phyloP scores from a whole-genome alignment of 148 eudicot species.

The Rhododendron molle region DNA sequence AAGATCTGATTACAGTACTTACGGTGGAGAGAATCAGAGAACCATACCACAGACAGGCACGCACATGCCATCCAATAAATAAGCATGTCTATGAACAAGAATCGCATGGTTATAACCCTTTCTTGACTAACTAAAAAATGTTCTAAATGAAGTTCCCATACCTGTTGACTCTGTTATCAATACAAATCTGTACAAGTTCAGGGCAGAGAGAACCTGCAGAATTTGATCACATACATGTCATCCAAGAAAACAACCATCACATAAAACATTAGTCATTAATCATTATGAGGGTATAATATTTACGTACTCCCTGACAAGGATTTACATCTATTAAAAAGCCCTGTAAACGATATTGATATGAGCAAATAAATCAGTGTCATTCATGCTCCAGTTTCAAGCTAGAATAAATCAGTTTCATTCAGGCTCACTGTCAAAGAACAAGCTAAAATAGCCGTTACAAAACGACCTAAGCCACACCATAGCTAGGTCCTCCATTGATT shows the following conservation, averaged over 20 bases:
- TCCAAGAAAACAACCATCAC: neutral
- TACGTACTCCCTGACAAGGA: neutral
- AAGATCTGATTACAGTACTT: neutral
- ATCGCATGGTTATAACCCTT: neutral
- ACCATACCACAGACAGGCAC: neutral
- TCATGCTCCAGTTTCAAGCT: neutral
- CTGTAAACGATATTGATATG: neutral
- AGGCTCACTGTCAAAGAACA: neutral
- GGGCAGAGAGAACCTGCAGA: conserved; percentile 81
- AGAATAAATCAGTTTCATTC: neutral
- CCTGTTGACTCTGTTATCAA: conserved; percentile 77
- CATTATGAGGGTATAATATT: neutral
- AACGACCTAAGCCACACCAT: neutral
- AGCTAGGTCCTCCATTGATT: neutral
- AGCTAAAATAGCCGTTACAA: neutral
- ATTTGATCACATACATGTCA: conserved; percentile 11
- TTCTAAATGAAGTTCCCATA: conserved; percentile 6
- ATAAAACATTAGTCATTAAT: neutral
- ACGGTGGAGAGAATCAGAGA: neutral
- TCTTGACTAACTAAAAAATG: neutral
- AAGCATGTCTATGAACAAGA: neutral
- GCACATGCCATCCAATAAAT: neutral
- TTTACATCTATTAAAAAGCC: neutral
- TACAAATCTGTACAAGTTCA: conserved; percentile 83
- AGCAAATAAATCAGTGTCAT: neutral